Evolutionary conservation across 2,329 filamentous ascomycete species (phyloP), one percentile per base, ranked within the genome.

Genomic region (Magnaporthiopsis rhizophila): DNA sequence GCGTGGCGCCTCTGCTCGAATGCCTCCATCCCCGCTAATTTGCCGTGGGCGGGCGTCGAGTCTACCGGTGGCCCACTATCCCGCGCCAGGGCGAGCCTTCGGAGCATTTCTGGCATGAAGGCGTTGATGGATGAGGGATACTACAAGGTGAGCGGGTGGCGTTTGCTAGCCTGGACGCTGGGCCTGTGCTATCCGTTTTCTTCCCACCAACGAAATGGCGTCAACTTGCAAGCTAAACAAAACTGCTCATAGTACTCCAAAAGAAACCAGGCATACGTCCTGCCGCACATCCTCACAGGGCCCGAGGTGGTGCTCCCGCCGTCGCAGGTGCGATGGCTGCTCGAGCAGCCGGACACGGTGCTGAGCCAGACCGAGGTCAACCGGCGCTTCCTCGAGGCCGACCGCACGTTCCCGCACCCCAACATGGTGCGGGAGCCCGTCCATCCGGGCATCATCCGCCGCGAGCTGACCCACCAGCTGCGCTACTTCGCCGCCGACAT

Each of bases 281-380:
- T 75, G 6, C 72, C 73, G 3, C 72, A 74, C 63, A 70, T 70
- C 61, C 69, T 75, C 66, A 74, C 72, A 28, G 72, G 73, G 3
- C 72, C 71, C 6, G 72, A 75, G 64, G 72, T 74, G 36, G 68
- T 75, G n/a, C 68, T 74, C 13, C 73, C 73, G 1, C 67, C 66
- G 2, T 71, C 71, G 1, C 69, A 74, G 62, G 66, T 71, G 26
- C 63, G 65, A 21, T 75, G 73, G 73, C 70, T 76, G 18, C 64
- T 74, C 21, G 70, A 70, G 24, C 72, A 75, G 62, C 70, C 73
- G 8, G 72, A 74, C 59, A 67, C 68, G 24, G 68, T 74, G 18
- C 68, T 76, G 24, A 74, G 69, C 67, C 73, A 75, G 65, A 71
- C 70, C 64, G 69, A 69, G 30, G 71, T 74, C 45, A 75, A 74